phyloP scores from a whole-genome alignment of 2,329 filamentous ascomycete genomes.

The Graphiopsis chlorocephala region DNA sequence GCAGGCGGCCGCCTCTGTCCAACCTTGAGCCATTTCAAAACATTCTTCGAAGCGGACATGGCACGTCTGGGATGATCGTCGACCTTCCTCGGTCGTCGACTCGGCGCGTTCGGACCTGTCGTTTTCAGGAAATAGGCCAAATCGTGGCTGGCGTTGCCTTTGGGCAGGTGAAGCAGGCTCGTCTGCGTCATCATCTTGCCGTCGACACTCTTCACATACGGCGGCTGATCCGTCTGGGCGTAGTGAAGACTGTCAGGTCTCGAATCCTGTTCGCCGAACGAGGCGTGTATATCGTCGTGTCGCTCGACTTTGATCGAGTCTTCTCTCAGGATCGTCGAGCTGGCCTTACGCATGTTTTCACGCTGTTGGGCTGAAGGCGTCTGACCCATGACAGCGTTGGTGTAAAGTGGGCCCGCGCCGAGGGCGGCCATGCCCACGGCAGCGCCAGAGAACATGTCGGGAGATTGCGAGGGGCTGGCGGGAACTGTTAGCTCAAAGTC shows the following conservation, averaged over 20 bases:
- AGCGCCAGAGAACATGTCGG: constrained; percentile 27
- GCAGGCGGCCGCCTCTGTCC: constrained; percentile 17
- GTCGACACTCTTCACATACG: constrained; percentile 23
- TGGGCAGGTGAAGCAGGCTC: constrained; percentile 30
- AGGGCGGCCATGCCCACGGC: constrained; percentile 23
- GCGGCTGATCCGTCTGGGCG: constrained; percentile 28
- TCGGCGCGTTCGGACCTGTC: constrained; percentile 35
- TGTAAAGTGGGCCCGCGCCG: constrained; percentile 21
- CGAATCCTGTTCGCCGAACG: constrained; percentile 9
- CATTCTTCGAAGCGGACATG: constrained; percentile 29
- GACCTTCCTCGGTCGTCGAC: constrained; percentile 30
- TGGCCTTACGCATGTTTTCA: constrained; percentile 25
- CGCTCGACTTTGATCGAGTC: constrained; percentile 29
- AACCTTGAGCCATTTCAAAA: constrained; percentile 32
- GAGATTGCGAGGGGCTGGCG: constrained; percentile 28
- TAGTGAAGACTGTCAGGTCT: constrained; percentile 24
- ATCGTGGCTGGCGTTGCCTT: constrained; percentile 32
- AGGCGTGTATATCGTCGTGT: constrained; percentile 12
- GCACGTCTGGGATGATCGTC: constrained; percentile 25
- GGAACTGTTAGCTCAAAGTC: constrained; percentile 29
- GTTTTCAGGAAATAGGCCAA: constrained; percentile 39
- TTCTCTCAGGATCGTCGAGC: constrained; percentile 27
- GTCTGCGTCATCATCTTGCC: constrained; percentile 34
- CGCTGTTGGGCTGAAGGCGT: constrained; percentile 24
- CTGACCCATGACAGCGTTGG: constrained; percentile 31